Conservation (phyloP, 768 basidiomycete genomes). For the Russula olivacea region DNA sequence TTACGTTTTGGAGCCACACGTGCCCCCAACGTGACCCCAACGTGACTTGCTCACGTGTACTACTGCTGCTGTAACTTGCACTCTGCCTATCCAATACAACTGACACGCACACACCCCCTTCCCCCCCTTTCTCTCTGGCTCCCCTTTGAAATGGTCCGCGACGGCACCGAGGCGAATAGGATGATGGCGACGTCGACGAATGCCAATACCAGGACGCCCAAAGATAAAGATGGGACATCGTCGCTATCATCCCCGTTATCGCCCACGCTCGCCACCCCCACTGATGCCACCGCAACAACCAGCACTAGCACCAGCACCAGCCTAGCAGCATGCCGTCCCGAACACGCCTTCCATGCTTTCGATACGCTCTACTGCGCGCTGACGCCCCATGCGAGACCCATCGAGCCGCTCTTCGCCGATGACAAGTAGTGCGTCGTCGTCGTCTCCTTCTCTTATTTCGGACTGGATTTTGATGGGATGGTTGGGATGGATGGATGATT, state of each 20-base stretch:
- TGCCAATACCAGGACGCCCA: neutral
- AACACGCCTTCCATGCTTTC: slow-evolving; percentile 80
- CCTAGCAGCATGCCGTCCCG: slow-evolving; percentile 47
- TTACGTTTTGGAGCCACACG: neutral
- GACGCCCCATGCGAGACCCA: slow-evolving; percentile 43
- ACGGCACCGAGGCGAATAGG: neutral
- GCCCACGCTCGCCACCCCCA: slow-evolving; percentile 22
- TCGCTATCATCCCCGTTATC: neutral
- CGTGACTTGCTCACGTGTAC: neutral
- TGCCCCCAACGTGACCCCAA: too few species aligned
- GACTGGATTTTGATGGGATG: too few species aligned
- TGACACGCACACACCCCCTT: neutral
- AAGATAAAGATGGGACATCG: neutral
- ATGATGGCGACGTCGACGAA: neutral
- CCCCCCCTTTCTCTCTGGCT: too few species aligned
- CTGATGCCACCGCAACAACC: neutral
- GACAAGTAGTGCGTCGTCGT: slow-evolving; percentile 56
- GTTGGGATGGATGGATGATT: neutral
- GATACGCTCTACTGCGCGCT: slow-evolving; percentile 78
- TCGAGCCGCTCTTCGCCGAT: slow-evolving; percentile 59
- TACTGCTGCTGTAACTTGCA: neutral
- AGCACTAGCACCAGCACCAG: neutral
- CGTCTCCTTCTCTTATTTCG: too few species aligned
- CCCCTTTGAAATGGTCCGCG: slow-evolving; percentile 2
- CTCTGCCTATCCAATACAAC: too few species aligned